Conservation (phyloP, 495 filamentous ascomycete species). For the Penicillium paxilli region DNA sequence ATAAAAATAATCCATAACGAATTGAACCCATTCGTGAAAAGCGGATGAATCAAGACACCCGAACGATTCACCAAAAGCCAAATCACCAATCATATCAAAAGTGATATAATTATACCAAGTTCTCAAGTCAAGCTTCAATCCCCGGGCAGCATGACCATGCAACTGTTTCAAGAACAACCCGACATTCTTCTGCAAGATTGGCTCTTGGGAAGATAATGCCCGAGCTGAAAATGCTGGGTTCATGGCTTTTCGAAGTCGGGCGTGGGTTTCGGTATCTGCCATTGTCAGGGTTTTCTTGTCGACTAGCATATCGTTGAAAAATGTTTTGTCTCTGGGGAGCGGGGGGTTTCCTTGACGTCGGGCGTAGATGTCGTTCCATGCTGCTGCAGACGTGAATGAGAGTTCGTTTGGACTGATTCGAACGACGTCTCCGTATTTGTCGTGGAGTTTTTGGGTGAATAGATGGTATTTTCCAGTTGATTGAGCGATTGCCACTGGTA, state of each 20-base stretch:
- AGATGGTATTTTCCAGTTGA: neutral
- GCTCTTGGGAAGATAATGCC: neutral
- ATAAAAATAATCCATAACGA: neutral
- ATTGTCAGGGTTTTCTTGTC: neutral
- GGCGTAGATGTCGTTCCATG: neutral
- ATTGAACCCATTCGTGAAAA: neutral
- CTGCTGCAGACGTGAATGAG: neutral
- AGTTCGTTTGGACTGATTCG: neutral
- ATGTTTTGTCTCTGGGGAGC: neutral
- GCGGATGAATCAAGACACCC: neutral
- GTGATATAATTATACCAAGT: neutral
- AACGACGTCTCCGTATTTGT: neutral
- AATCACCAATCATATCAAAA: conserved; percentile 2
- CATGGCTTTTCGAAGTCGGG: neutral
- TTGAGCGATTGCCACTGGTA: neutral
- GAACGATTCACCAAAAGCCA: conserved; percentile 1
- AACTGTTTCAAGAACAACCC: neutral
- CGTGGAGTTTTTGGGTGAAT: neutral
- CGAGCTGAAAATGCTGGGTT: neutral
- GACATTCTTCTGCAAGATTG: neutral
- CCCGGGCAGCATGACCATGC: neutral
- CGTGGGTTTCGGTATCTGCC: neutral
- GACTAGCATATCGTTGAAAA: neutral
- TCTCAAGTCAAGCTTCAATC: neutral
- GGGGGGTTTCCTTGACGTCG: neutral